Percentiles rank a stretch among this genome's conserved stretches.
phyloP scores from a whole-genome alignment of 805 yeast genomes.

The Tetrapisispora arboricola region DNA sequence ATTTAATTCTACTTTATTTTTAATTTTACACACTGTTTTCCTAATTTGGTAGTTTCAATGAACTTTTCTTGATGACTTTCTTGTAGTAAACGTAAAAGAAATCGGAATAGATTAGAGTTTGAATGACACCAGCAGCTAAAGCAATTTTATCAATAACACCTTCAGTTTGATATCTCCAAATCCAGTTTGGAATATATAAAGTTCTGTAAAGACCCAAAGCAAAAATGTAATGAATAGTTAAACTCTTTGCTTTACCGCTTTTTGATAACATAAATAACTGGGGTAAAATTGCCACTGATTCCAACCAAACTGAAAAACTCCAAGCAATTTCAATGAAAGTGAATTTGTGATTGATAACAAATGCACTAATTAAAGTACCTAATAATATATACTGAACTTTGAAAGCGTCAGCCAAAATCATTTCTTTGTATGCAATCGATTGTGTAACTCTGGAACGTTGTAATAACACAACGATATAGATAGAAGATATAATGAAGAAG shows the following conservation, averaged over 20 bases:
- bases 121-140: constrained; percentile 70
- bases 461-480: constrained; percentile 68
- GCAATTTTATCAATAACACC: constrained; percentile 56
- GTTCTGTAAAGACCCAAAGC: constrained; percentile 88
- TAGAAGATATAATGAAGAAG: constrained; percentile 65
- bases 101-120: constrained; percentile 84
- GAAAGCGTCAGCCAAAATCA: constrained; percentile 63
- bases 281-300: constrained; percentile 83
- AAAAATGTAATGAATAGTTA: constrained; percentile 88
- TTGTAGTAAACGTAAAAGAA: constrained; percentile 88
- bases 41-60: constrained; percentile 53
- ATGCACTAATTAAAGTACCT: constrained; percentile 46
- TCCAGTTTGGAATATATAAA: constrained; percentile 89
- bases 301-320: constrained; percentile 90
- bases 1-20: no score
- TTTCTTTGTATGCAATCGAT: constrained; percentile 42
- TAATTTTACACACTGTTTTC: neutral
- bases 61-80: constrained; percentile 68
- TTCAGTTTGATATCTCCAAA: constrained; percentile 67
- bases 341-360: constrained; percentile 60
- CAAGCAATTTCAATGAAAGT: constrained; percentile 57
- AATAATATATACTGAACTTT: constrained; percentile 59
- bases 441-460: constrained; percentile 33
- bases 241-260: constrained; percentile 76
- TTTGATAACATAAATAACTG: constrained; percentile 85